Evolutionary conservation across 1,139 yeast genomes (phyloP).

Genomic region (Nakaseomyces sp.): DNA sequence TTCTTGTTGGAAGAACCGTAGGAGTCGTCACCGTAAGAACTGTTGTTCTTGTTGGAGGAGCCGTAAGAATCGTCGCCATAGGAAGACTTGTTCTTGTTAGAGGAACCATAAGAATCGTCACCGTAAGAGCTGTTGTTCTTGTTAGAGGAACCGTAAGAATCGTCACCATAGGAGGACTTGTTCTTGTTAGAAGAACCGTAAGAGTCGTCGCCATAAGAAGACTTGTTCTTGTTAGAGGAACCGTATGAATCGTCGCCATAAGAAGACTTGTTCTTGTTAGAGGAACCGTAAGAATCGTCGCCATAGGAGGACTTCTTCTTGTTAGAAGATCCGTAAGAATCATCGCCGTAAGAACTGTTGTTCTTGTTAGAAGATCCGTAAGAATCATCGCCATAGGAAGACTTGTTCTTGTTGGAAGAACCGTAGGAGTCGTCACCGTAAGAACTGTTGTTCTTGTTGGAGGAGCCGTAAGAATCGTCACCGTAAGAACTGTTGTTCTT

Average conservation of each 20-base stretch:
- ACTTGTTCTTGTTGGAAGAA: slow-evolving; percentile 9
- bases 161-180: slow-evolving; percentile 18
- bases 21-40: slow-evolving; percentile 9
- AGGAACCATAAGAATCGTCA: slow-evolving; percentile 19
- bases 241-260: slow-evolving; percentile 18
- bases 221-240: slow-evolving; percentile 10
- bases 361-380: slow-evolving; percentile 10
- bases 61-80: slow-evolving; percentile 13
- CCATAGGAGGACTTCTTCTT: slow-evolving; percentile 23
- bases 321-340: slow-evolving; percentile 25
- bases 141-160: slow-evolving; percentile 26
- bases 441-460: slow-evolving; percentile 10
- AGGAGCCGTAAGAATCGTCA: slow-evolving; percentile 13
- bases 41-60: slow-evolving; percentile 14
- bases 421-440: slow-evolving; percentile 24
- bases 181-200: slow-evolving; percentile 21
- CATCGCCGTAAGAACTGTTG: slow-evolving; percentile 21
- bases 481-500: slow-evolving; percentile 16
- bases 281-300: slow-evolving; percentile 10
- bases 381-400: slow-evolving; percentile 15
- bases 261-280: slow-evolving; percentile 10
- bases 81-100: slow-evolving; percentile 16
- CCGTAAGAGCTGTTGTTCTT: slow-evolving; percentile 16
- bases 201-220: slow-evolving; percentile 22
- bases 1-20: slow-evolving; percentile 12